Conservation (phyloP, 257 asterid species). For the Nicotiana paniculata region DNA sequence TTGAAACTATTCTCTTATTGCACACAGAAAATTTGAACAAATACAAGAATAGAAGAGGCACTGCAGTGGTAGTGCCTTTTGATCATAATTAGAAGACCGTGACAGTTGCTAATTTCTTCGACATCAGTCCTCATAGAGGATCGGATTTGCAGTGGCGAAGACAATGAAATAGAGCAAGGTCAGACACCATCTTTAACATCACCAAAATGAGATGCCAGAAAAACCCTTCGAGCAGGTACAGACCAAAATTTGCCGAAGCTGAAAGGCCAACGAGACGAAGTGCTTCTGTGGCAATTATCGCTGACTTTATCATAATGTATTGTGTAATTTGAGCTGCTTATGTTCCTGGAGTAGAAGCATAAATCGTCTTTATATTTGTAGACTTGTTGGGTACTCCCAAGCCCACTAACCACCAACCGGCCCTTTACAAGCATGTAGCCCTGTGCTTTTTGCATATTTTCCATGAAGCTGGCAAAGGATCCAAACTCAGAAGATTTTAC, state of each 20-base stretch:
- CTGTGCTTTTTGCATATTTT: slow-evolving; percentile 51
- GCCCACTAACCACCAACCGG: slow-evolving; percentile 33
- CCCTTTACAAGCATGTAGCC: slow-evolving; percentile 56
- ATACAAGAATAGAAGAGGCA: not conserved
- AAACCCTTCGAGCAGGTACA: not conserved
- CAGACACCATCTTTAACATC: not conserved
- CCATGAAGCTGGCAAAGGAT: slow-evolving; percentile 16
- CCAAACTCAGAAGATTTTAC: slow-evolving; percentile 21
- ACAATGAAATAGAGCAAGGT: not conserved
- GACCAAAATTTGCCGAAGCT: not conserved
- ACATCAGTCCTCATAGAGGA: not conserved
- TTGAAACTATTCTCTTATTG: not conserved
- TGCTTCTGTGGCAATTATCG: slow-evolving; percentile 16
- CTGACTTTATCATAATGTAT: slow-evolving; percentile 48
- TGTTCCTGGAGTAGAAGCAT: slow-evolving; percentile 48
- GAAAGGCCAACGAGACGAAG: not conserved
- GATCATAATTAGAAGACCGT: not conserved
- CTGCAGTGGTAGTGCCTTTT: not conserved
- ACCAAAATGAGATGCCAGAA: slow-evolving; percentile 1
- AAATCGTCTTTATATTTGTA: slow-evolving; percentile 28
- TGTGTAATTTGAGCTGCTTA: slow-evolving; percentile 74
- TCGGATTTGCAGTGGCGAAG: not conserved
- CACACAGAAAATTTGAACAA: not conserved
- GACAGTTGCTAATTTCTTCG: not conserved
- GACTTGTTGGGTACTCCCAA: slow-evolving; percentile 61